Percentiles rank a stretch among this genome's conserved stretches.
These are phyloP conservation scores for Maudiozyma barnettii DNA, from an alignment of 805 yeast genomes.

Conservation along the genomic window DNA sequence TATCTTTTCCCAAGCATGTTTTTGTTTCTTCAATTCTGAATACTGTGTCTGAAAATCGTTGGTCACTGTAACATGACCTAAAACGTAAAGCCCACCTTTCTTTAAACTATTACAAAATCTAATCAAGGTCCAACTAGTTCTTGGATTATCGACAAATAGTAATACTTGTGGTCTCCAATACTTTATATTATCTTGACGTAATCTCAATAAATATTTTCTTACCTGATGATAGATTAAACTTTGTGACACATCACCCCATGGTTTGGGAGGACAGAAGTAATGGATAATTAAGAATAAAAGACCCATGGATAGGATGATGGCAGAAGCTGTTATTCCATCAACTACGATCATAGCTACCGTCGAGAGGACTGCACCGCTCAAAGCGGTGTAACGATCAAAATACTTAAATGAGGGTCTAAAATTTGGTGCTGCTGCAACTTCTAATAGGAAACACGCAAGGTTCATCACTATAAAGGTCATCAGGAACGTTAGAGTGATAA, in stretches of 20 bases:
- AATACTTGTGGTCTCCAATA: constrained; percentile 97
- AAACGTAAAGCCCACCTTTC: constrained; percentile 86
- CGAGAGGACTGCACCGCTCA: constrained; percentile 60
- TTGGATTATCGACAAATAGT: constrained; percentile 80
- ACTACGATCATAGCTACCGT: constrained; percentile 86
- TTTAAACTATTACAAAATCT: constrained; percentile 89
- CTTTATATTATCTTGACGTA: constrained; percentile 87
- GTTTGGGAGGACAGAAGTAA: constrained; percentile 85
- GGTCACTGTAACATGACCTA: constrained; percentile 76
- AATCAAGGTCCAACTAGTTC: constrained; percentile 85
- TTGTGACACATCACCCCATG: constrained; percentile 98
- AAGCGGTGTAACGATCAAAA: constrained; percentile 76
- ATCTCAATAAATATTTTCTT: constrained; percentile 67
- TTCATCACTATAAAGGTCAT: constrained; percentile 95
- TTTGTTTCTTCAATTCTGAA: constrained; percentile 62
- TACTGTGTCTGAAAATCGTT: constrained; percentile 54
- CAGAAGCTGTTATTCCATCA: constrained; percentile 80
- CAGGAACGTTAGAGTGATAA: constrained; percentile 92
- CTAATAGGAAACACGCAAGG: constrained; percentile 81
- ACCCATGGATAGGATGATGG: constrained; percentile 56
- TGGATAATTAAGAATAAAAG: constrained; percentile 72
- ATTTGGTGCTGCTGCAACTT: constrained; percentile 92
- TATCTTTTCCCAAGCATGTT: constrained; percentile 72
- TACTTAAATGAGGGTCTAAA: constrained; percentile 91
- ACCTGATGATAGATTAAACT: constrained; percentile 93